Evolutionary conservation across 371 early-diverging fungal species (phyloP), one percentile per base, ranked within the genome.

Genomic region (Sporodiniella umbellata): DNA sequence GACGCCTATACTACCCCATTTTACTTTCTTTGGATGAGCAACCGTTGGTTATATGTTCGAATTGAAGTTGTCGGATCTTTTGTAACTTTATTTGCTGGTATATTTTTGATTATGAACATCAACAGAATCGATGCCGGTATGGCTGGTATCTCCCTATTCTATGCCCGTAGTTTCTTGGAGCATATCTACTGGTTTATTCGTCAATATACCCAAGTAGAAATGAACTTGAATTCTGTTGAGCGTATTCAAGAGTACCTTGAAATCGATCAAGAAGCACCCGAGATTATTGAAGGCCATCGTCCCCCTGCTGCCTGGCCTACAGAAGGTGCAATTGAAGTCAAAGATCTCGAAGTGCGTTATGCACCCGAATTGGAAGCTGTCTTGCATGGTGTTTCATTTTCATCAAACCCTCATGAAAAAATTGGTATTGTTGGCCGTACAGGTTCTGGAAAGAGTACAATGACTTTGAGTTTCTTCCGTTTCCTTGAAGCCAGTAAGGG

Each of bases 141-240:
- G 65, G 90, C 90, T 14, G 95, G 93, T 42, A 75, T 94, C 47
- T 80, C 86, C 3, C 68, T 95, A 47, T 78, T 86, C 6, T 94
- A 90, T 60, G 88, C 92, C 12, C 70, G 90, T 38, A 71, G 76
- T 40, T 87, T 83, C 55, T 70, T 83, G 53, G 66, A 60, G 24
- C 52, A 64, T 28, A 61, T 75, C 11, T 70, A 70, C 37, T 68
- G 69, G 75, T 58, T 68, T 48, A 67, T 76, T 11, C 64, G 75
- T 12, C 76, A 76, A 47, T 85, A 85, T 55, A 87, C 90, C 2
- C 69, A 84, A 38, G 78, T 92, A 33, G 93, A 93, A 60, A 88
- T 89, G 86, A 73, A 83, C 30, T 74, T 92, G 54, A 91, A 87
- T 65, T 75, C 84, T 8, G 89, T 95, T 4, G 95, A 95, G 61